Percentiles rank a stretch among this genome's conserved stretches.
Evolutionary conservation across 108 stramenopile genomes (phyloP).

Genomic region (Mayamaea pseudoterrestris): DNA sequence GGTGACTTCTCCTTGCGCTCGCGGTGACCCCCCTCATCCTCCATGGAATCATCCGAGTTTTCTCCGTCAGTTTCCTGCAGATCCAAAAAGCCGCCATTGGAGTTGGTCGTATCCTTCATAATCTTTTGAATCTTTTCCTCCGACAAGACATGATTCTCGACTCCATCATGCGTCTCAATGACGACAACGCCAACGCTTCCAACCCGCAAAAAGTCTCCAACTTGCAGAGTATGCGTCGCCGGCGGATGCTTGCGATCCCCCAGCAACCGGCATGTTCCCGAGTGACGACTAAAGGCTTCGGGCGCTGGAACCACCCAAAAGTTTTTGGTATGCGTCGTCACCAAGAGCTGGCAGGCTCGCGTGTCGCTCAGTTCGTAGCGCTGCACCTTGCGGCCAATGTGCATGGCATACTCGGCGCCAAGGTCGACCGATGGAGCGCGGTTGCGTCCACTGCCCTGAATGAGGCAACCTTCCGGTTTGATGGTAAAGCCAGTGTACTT

Average conservation of each 20-base stretch:
- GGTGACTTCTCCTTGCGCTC: background rate
- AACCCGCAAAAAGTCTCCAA: slow-evolving; percentile 88
- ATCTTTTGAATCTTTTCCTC: slow-evolving; percentile 85
- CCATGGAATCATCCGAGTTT: slow-evolving; percentile 74
- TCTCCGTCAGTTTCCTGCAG: slow-evolving; percentile 78
- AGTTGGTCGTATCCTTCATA: slow-evolving; percentile 81
- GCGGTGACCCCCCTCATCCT: slow-evolving; percentile 20
- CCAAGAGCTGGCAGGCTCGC: slow-evolving; percentile 81
- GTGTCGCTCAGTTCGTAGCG: slow-evolving; percentile 80
- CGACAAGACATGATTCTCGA: slow-evolving; percentile 60
- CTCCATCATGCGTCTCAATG: slow-evolving; percentile 86
- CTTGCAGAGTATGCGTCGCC: slow-evolving; percentile 61
- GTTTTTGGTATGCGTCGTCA: slow-evolving; percentile 72
- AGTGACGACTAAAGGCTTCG: slow-evolving; percentile 92
- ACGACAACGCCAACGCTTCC: slow-evolving; percentile 94
- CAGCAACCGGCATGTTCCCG: slow-evolving; percentile 90
- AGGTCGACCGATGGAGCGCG: slow-evolving; percentile 48
- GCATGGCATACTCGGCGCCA: slow-evolving; percentile 57
- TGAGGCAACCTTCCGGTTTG: slow-evolving; percentile 80
- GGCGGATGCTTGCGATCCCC: slow-evolving; percentile 87
- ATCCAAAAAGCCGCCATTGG: slow-evolving; percentile 65
- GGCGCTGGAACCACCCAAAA: slow-evolving; percentile 94
- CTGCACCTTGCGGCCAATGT: slow-evolving; percentile 69
- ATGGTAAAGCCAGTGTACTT: slow-evolving; percentile 72
- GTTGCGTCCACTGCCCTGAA: slow-evolving; percentile 69